phyloP scores from a whole-genome alignment of 495 filamentous ascomycete species.

The Penicillium argentinense region DNA sequence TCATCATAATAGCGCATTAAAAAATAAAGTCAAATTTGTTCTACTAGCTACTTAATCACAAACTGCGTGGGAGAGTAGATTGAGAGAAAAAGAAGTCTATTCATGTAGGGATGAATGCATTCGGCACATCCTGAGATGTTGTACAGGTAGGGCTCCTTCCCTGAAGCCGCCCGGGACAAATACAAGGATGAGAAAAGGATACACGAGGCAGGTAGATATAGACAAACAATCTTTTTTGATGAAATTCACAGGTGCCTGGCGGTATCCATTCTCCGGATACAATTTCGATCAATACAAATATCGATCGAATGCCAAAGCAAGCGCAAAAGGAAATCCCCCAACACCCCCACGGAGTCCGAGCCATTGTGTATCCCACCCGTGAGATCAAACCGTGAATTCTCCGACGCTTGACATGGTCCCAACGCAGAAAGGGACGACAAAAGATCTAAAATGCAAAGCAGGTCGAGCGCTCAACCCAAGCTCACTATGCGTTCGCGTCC shows the following conservation, averaged over 20 bases:
- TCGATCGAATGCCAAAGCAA: slow-evolving; percentile 28
- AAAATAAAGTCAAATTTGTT: too few relatives aligned
- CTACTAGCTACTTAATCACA: too few relatives aligned
- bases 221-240: slow-evolving; percentile 41
- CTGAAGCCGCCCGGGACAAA: slow-evolving; percentile 1
- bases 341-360: slow-evolving; percentile 48
- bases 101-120: too few relatives aligned
- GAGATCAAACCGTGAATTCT: slow-evolving; percentile 48
- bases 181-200: slow-evolving; percentile 4
- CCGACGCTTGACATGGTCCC: slow-evolving; percentile 44
- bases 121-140: not conserved
- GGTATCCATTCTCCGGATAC: too few relatives aligned
- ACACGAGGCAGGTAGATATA: slow-evolving; percentile 23
- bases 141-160: not conserved
- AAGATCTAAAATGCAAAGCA: slow-evolving; percentile 50
- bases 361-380: slow-evolving; percentile 47
- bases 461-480: slow-evolving; percentile 30
- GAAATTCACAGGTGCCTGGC: slow-evolving; percentile 36
- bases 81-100: too few relatives aligned
- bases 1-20: too few relatives aligned
- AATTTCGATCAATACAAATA: slow-evolving; percentile 12
- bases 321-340: slow-evolving; percentile 48
- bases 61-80: too few relatives aligned
- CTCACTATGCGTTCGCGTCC: slow-evolving; percentile 25
- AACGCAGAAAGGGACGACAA: slow-evolving; percentile 43